These are phyloP conservation scores for Grammothele lineata DNA, from an alignment of 768 basidiomycete genomes.

Conservation along the genomic window DNA sequence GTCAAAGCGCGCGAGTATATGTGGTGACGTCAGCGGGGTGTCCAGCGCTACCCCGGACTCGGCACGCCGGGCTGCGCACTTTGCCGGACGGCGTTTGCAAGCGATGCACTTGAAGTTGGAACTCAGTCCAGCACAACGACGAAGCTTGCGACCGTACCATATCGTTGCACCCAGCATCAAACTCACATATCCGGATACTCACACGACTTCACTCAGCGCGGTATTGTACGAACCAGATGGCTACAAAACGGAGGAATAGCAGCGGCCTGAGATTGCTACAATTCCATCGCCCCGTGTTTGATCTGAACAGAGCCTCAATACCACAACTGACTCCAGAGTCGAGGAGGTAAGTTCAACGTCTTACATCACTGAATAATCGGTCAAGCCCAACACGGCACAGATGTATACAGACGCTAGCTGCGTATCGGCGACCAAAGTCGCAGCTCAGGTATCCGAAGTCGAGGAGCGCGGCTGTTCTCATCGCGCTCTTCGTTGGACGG, in stretches of 20 bases:
- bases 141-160: no score
- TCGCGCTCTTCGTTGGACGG: slow-evolving; percentile 82
- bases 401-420: slow-evolving; percentile 52
- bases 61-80: no score
- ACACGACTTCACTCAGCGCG: no score
- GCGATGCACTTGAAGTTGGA: no score
- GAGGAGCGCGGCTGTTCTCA: slow-evolving; percentile 70
- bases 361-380: neutral
- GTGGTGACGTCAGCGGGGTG: no score
- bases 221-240: no score
- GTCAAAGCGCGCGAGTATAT: no score
- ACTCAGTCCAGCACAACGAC: no score
- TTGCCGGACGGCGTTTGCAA: no score
- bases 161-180: no score
- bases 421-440: slow-evolving; percentile 41
- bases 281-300: slow-evolving; percentile 45
- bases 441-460: slow-evolving; percentile 45
- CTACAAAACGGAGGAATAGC: neutral
- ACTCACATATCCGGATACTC: no score
- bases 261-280: slow-evolving; percentile 36
- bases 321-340: slow-evolving; percentile 48
- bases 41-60: no score
- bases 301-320: slow-evolving; percentile 36
- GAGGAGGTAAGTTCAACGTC: slow-evolving; percentile 2
- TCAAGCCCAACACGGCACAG: slow-evolving; percentile 26